These are phyloP conservation scores for Trametes punicea DNA, from an alignment of 768 basidiomycete species.

Conservation along the genomic window DNA sequence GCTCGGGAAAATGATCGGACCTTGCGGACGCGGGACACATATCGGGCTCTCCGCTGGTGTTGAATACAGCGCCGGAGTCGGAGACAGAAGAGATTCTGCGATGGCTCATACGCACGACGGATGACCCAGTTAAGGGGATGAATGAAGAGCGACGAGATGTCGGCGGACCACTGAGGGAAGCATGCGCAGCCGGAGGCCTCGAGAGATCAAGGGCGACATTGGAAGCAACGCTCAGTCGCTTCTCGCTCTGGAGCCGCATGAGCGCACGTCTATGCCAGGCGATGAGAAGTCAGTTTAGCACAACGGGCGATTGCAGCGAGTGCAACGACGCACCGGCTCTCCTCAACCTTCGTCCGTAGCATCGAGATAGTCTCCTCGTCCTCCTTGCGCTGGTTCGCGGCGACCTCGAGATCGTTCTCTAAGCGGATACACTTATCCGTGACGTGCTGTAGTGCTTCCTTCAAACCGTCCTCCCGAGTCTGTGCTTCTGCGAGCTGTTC, in stretches of 20 bases:
- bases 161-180: constrained; percentile 40
- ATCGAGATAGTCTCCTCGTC: constrained; percentile 75
- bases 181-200: constrained; percentile 38
- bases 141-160: constrained; percentile 75
- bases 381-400: constrained; percentile 44
- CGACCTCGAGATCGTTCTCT: constrained; percentile 55
- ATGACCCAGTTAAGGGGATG: constrained; percentile 61
- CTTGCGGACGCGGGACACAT: constrained; percentile 19
- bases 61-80: constrained; percentile 44
- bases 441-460: constrained; percentile 61
- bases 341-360: constrained; percentile 81
- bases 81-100: constrained; percentile 74
- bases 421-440: constrained; percentile 59
- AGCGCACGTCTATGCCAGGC: constrained; percentile 60
- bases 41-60: constrained; percentile 29
- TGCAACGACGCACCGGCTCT: constrained; percentile 60
- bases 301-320: neutral
- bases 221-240: constrained; percentile 54
- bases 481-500: constrained; percentile 48
- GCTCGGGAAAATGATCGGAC: constrained; percentile 10
- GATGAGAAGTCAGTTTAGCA: neutral
- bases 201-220: constrained; percentile 52
- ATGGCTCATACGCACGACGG: constrained; percentile 46
- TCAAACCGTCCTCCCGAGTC: constrained; percentile 54
- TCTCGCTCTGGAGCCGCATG: constrained; percentile 84